phyloP scores from a whole-genome alignment of 192 early-diverging fungal genomes.

The Coemansia sp. region DNA sequence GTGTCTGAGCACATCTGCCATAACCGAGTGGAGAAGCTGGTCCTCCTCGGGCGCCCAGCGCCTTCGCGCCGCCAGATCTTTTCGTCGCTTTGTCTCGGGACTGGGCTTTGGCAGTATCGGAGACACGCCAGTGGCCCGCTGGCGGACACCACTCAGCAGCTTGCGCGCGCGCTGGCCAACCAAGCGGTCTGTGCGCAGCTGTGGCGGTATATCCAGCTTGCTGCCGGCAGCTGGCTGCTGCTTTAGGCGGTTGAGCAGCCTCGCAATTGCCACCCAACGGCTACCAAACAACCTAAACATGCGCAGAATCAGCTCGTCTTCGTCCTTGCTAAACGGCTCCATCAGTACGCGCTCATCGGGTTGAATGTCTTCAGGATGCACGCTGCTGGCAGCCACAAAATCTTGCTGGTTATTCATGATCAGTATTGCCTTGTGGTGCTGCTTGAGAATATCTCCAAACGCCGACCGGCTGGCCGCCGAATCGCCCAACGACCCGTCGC shows the following conservation, averaged over 20 bases:
- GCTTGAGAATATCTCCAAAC: neutral
- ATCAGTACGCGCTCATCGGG: neutral
- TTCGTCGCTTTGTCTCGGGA: neutral
- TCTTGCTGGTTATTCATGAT: too few species aligned
- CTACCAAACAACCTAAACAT: neutral
- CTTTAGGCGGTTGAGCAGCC: neutral
- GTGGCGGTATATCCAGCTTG: neutral
- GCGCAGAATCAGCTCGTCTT: neutral
- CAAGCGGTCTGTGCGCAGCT: neutral
- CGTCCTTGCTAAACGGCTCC: neutral
- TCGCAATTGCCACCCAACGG: neutral
- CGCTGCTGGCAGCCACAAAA: neutral
- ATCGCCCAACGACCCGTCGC: neutral
- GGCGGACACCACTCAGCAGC: too few species aligned
- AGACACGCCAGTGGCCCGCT: too few species aligned
- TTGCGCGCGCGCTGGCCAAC: too few species aligned
- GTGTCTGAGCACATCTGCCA: neutral
- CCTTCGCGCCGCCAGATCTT: too few species aligned
- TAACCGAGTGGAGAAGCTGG: neutral
- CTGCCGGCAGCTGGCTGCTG: neutral
- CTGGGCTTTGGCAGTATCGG: too few species aligned
- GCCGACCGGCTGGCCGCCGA: neutral
- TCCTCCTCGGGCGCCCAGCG: neutral
- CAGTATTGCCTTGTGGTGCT: neutral
- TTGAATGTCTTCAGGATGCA: neutral